Percentiles rank a stretch among this genome's conserved stretches.
phyloP scores from a whole-genome alignment of 805 yeast genomes.

The Cyberlindnera amylophila region DNA sequence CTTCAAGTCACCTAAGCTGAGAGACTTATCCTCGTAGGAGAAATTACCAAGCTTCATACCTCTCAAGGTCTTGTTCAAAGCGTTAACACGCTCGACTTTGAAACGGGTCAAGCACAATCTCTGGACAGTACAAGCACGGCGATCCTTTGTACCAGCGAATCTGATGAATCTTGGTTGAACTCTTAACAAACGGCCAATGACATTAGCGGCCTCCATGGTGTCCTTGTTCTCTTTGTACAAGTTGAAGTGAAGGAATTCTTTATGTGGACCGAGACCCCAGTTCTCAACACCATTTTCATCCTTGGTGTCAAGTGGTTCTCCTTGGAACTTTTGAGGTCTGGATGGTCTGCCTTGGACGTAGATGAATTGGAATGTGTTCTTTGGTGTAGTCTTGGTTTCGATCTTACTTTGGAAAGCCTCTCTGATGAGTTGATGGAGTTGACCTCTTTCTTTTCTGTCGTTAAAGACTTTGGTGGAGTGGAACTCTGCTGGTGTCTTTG shows the following conservation, averaged over 20 bases:
- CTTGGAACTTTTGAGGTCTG: conserved; percentile 27
- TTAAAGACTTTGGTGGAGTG: conserved; percentile 54
- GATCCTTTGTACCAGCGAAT: conserved; percentile 94
- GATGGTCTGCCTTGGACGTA: conserved; percentile 33
- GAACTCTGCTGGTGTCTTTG: conserved; percentile 39
- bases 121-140: conserved; percentile 95
- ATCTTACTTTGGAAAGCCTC: conserved; percentile 67
- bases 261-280: conserved; percentile 71
- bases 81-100: conserved; percentile 68
- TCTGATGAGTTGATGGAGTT: conserved; percentile 73
- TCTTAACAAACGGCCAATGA: conserved; percentile 68
- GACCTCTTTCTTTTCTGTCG: conserved; percentile 72
- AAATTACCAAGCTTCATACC: conserved; percentile 83
- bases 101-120: conserved; percentile 64
- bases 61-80: conserved; percentile 69
- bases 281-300: conserved; percentile 52
- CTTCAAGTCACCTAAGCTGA: conserved; percentile 74
- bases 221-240: conserved; percentile 94
- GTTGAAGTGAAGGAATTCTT: conserved; percentile 68
- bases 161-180: conserved; percentile 67
- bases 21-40: conserved; percentile 53
- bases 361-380: conserved; percentile 62
- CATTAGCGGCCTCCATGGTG: conserved; percentile 89
- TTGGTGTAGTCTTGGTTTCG: conserved; percentile 73
- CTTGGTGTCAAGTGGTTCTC: conserved; percentile 25